Evolutionary conservation across 495 filamentous ascomycete species (phyloP).

Genomic region (Cercophora newfieldiana): DNA sequence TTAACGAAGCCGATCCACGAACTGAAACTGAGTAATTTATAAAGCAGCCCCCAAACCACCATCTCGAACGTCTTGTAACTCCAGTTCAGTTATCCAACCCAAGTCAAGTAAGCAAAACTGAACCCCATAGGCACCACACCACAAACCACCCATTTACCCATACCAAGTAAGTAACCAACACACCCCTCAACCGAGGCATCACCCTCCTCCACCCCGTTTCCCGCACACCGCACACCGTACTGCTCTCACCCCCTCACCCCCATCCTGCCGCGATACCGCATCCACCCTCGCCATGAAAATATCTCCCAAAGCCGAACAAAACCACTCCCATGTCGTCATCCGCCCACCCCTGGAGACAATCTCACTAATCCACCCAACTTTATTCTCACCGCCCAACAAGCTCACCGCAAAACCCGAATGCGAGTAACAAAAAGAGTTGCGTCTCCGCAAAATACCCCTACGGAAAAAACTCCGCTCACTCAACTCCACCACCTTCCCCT

Average conservation of each 20-base stretch:
- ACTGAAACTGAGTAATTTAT: too few species aligned
- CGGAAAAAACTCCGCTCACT: not conserved
- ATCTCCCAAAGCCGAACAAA: not conserved
- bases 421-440: not conserved
- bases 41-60: too few species aligned
- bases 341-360: not conserved
- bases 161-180: not conserved
- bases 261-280: not conserved
- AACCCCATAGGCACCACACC: too few species aligned
- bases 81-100: too few species aligned
- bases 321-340: not conserved
- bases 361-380: not conserved
- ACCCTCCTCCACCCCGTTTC: not conserved
- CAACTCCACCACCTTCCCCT: too few species aligned
- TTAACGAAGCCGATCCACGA: too few species aligned
- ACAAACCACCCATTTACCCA: too few species aligned
- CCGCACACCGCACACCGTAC: not conserved
- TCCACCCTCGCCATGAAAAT: not conserved
- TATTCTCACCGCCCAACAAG: not conserved
- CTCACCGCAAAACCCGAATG: too few species aligned
- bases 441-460: not conserved
- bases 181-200: not conserved
- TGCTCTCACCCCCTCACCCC: not conserved
- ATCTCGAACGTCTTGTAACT: too few species aligned
- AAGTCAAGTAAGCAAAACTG: too few species aligned